Conservation (phyloP, 352 stramenopile species). For the Globisporangium ultimum region DNA sequence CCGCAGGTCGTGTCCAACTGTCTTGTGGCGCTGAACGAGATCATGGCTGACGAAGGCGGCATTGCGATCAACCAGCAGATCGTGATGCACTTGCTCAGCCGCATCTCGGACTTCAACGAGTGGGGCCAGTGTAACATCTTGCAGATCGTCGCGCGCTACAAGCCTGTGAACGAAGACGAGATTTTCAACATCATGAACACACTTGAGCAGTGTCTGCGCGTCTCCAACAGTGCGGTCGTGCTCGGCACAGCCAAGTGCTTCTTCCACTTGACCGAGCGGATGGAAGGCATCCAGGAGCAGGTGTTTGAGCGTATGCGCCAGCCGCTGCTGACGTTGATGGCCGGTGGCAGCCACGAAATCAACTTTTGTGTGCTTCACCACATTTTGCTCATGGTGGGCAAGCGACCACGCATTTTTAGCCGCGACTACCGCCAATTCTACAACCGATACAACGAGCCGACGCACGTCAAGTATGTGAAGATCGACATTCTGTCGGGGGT, state of each 20-base stretch:
- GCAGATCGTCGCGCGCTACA: constrained; percentile 93
- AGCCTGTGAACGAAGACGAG: constrained; percentile 93
- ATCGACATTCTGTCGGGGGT: constrained; percentile 95
- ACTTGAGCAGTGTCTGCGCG: constrained; percentile 93
- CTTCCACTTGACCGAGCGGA: constrained; percentile 93
- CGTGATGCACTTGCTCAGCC: constrained; percentile 96
- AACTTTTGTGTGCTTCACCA: constrained; percentile 97
- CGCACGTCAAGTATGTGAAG: constrained; percentile 98
- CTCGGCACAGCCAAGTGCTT: constrained; percentile 97
- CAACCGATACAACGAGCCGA: constrained; percentile 97
- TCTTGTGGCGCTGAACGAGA: constrained; percentile 97
- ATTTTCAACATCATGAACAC: constrained; percentile 99
- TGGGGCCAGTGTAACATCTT: constrained; percentile 98
- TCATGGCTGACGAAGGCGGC: constrained; percentile 95
- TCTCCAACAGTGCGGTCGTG: constrained; percentile 95
- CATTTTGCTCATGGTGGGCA: constrained; percentile 93
- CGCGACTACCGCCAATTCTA: constrained; percentile 98
- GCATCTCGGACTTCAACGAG: constrained; percentile 99
- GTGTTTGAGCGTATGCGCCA: constrained; percentile 92
- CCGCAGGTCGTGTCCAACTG: constrained; percentile 97
- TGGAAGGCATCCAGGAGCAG: constrained; percentile 88
- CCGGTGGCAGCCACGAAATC: constrained; percentile 89
- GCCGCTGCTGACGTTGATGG: constrained; percentile 97
- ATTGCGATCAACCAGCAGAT: constrained; percentile 97
- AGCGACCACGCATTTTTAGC: constrained; percentile 95